Evolutionary conservation across 306 rosid genomes (phyloP), one percentile per base, ranked within the genome.

Genomic region (Ammopiptanthus mongolicus): DNA sequence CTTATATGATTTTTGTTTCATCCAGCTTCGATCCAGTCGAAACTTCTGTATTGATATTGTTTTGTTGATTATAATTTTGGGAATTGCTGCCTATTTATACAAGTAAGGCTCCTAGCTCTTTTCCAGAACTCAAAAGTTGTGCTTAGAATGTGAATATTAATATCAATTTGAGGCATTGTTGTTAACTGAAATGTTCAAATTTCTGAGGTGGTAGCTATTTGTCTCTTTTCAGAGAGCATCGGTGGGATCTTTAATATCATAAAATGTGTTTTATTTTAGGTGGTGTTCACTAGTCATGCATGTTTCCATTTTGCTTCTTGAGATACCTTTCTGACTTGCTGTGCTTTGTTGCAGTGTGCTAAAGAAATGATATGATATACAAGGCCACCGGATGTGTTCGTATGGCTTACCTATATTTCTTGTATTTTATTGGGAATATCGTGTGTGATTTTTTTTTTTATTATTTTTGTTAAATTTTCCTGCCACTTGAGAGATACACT

Each of bases 1-100:
- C 86, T 88, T 74, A 80, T 55, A 23, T 71, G 15, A 42, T 82
- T 85, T 63, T 84, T 29, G 36, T 70, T 80, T 71, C 33, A 52
- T 81, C 59, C 97, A 96, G 99, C 93, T 96, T 70, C 86, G 97
- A 23, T 96, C 99, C 87, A 96, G 98, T 76, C 87, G 99, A 70
- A 96, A 96, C 85, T 96, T 96, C 87, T 96, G 99, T 64, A 89
- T 92, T 5, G 99, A 96, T 84, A 96, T 96, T 80, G 76, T 96
- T 71, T 84, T 96, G 87, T 81, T 96, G 81, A 87, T 90, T 81
- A 82, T 96, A 84, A 90, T 96, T 83, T 79, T 96, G 88, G 99
- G 99, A 63, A 96, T 96, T 78, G 99, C 99, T 72, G 99, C 97
- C 65, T 96, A 96, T 86, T 81, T 92, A 68, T 96, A 96, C 92